Percentiles rank a stretch among this genome's conserved stretches.
These are phyloP conservation scores for Fusarium sp. DNA, from an alignment of 2,329 filamentous ascomycete species.

Conservation along the genomic window DNA sequence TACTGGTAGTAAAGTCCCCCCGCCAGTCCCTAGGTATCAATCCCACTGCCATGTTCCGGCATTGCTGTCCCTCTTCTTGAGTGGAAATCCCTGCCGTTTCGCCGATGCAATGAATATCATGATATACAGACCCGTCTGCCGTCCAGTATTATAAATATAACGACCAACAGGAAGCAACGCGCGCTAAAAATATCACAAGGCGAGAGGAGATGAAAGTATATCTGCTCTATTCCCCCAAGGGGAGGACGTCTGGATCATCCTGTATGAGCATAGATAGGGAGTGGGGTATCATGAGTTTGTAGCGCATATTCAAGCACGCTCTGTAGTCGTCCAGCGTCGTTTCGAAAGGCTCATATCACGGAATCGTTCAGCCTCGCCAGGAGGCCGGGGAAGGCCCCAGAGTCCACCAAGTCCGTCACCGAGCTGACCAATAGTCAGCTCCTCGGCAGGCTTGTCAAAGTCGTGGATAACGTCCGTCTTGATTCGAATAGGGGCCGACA, in stretches of 20 bases:
- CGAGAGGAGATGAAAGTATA: constrained; percentile 17
- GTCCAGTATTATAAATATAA: constrained; percentile 21
- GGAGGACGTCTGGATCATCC: constrained; percentile 19
- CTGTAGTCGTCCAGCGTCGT: constrained; percentile 64
- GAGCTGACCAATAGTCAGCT: constrained; percentile 47
- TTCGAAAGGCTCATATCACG: constrained; percentile 58
- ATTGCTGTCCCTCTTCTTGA: constrained; percentile 24
- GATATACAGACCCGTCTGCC: constrained; percentile 37
- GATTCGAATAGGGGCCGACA: constrained; percentile 51
- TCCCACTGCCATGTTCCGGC: constrained; percentile 13
- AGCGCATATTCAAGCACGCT: constrained; percentile 46
- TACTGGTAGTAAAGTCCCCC: background rate
- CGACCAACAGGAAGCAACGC: constrained; percentile 35
- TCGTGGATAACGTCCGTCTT: constrained; percentile 44
- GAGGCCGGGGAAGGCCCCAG: constrained; percentile 55
- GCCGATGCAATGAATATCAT: constrained; percentile 40
- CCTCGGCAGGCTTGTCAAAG: constrained; percentile 45
- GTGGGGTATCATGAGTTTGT: constrained; percentile 9
- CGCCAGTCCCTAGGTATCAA: constrained; percentile 25
- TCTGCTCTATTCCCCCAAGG: constrained; percentile 13
- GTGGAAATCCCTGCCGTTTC: constrained; percentile 34
- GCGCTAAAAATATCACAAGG: constrained; percentile 35
- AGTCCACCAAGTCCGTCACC: constrained; percentile 53
- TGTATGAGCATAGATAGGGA: constrained; percentile 13
- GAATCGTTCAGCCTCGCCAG: constrained; percentile 55